Evolutionary conservation across 2,329 filamentous ascomycete genomes (phyloP), one percentile per base, ranked within the genome.

Genomic region (Escovopsis weberi): DNA sequence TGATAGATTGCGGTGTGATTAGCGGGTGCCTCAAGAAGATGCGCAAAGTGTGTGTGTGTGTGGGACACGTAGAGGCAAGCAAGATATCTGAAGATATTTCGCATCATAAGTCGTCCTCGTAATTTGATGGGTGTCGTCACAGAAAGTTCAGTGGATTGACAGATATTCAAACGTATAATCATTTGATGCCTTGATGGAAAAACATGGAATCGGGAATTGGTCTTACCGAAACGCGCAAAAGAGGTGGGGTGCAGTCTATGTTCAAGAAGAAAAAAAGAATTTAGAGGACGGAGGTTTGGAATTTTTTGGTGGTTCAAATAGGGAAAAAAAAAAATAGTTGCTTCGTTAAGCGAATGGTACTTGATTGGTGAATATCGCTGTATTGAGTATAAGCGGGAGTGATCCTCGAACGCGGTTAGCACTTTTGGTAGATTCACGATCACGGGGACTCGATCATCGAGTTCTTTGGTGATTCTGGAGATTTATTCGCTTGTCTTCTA

Each of bases 91-190:
- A 10, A 30, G 28, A 30, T 19, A 37, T 37, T 19, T 18, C 11
- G 12, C 30, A 34, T 64, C 60, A 61, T 65, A 63, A 64, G 61
- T 64, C 61, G 61, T 64, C 61, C 63, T 64, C 60, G 61, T 63
- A 66, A 59, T 49, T 53, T 62, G 56, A 59, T 55, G 46, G 56
- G 53, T 64, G 59, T 68, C 63, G 53, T 65, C 66, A 63, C 57
- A 60, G 54, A 53, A 55, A 53, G 15, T 57, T 74, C 70, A 72
- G 70, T 61, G 70, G 70, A 74, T 74, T 74, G 70, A 74, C 70
- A 74, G 70, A 74, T 73, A 61, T 65, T 37, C 66, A 65, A 57
- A 53, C 55, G 51, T 47, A 55, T 72, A 72, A 73, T 73, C 69
- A 72, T 70, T 36, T 32, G 33, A 19, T 35, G 30, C 12, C 34